Evolutionary conservation across 208 protist species (phyloP).

Genomic region (Leishmania tropica): DNA sequence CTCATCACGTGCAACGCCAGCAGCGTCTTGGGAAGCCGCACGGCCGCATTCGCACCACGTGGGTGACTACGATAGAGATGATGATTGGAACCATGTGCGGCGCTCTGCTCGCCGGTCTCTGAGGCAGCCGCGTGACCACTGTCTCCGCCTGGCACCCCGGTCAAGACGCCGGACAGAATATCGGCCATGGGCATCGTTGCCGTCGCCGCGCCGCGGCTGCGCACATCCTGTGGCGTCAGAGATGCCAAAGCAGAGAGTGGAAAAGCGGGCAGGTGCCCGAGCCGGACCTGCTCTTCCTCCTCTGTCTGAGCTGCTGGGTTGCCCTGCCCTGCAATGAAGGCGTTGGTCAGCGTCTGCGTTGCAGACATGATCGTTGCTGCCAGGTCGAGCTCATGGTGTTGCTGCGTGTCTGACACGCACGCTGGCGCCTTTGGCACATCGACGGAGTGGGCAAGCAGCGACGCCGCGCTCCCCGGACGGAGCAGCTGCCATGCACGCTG

Average conservation of each 20-base stretch:
- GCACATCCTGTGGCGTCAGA: not conserved
- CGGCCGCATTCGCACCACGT: not conserved
- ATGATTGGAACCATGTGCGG: not conserved
- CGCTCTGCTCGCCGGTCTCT: too few species aligned
- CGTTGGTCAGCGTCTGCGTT: not conserved
- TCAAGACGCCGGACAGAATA: not conserved
- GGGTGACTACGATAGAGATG: not conserved
- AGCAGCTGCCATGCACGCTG: not conserved
- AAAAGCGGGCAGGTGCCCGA: not conserved
- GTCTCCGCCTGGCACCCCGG: not conserved
- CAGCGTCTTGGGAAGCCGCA: conserved; percentile 16
- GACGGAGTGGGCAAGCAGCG: not conserved
- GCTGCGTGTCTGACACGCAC: not conserved
- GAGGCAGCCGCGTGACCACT: not conserved
- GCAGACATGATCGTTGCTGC: not conserved
- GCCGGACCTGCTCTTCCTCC: not conserved
- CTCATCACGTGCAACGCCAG: conserved; percentile 27
- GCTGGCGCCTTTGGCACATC: not conserved
- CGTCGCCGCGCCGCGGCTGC: not conserved
- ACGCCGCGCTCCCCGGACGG: not conserved
- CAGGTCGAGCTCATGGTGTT: not conserved
- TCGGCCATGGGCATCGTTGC: not conserved
- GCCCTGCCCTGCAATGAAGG: not conserved
- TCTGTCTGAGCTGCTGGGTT: not conserved
- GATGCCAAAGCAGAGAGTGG: not conserved